Conservation (phyloP, 257 asterid genomes). For the Mentha longifolia region DNA sequence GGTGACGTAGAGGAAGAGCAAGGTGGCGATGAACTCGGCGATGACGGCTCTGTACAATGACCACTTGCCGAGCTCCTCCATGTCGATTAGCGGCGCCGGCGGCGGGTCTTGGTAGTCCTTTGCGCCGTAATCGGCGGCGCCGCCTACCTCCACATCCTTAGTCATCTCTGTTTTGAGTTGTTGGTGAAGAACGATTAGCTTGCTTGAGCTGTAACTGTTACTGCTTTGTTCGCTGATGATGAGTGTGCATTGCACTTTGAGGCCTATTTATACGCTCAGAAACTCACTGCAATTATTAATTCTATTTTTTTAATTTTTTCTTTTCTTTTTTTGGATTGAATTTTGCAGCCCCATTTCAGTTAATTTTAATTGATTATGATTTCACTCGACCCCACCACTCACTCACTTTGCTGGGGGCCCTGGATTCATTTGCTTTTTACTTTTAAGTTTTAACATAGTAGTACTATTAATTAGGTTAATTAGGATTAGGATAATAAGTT, state of each 20-base stretch:
- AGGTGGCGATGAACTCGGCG: slow-evolving; percentile 75
- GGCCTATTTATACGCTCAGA: slow-evolving; percentile 49
- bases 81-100: slow-evolving; percentile 60
- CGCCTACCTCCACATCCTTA: slow-evolving; percentile 58
- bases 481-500: background rate
- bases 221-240: background rate
- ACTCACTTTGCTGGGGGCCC: background rate
- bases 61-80: slow-evolving; percentile 65
- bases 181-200: no score
- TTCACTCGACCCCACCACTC: slow-evolving; percentile 29
- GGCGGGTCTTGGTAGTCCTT: slow-evolving; percentile 82
- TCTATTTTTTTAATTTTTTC: background rate
- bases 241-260: background rate
- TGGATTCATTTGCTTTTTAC: background rate
- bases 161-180: slow-evolving; percentile 40
- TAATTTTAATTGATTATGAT: background rate
- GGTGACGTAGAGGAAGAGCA: slow-evolving; percentile 66
- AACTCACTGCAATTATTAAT: background rate
- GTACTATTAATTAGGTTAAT: no score
- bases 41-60: slow-evolving; percentile 72
- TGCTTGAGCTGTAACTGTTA: no score
- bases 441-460: background rate
- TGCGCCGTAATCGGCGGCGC: slow-evolving; percentile 45
- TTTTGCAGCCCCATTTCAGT: slow-evolving; percentile 46
- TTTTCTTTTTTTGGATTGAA: background rate